phyloP scores from a whole-genome alignment of 225 moss, liverwort and hornwort genomes.

The Rhytidiadelphus loreus region DNA sequence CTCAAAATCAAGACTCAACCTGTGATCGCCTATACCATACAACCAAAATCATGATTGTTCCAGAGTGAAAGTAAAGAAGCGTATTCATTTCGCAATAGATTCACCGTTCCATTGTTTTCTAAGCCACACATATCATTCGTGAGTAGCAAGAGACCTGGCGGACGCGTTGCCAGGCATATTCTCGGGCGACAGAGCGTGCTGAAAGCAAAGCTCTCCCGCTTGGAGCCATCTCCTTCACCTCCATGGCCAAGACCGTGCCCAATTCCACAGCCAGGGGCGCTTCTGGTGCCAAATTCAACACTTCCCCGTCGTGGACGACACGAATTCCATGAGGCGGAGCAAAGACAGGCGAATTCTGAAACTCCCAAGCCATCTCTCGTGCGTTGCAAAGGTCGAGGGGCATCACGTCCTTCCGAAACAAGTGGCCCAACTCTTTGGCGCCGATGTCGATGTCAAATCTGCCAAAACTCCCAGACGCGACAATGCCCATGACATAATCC shows the following conservation, averaged over 20 bases:
- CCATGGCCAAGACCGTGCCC: constrained; percentile 47
- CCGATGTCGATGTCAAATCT: constrained; percentile 67
- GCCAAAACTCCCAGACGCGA: constrained; percentile 42
- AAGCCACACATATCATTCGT: background rate
- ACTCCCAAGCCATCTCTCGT: constrained; percentile 41
- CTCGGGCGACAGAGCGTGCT: constrained; percentile 44
- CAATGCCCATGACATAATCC: constrained; percentile 57
- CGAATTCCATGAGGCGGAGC: constrained; percentile 23
- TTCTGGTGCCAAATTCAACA: constrained; percentile 1
- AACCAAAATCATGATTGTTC: background rate
- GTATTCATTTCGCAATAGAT: background rate
- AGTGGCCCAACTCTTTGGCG: constrained; percentile 41
- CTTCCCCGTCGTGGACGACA: constrained; percentile 37
- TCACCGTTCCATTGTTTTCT: background rate
- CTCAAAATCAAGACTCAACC: background rate
- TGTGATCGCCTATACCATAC: background rate
- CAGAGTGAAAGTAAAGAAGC: background rate
- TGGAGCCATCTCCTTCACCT: constrained; percentile 42
- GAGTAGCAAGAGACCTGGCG: constrained; percentile 36
- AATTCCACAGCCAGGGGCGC: constrained; percentile 28
- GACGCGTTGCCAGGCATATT: constrained; percentile 74
- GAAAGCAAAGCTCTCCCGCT: constrained; percentile 73
- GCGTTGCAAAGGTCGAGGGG: constrained; percentile 42
- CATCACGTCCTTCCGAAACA: constrained; percentile 64
- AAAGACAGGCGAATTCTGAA: background rate